Evolutionary conservation across 805 yeast species (phyloP), one percentile per base, ranked within the genome.

Genomic region (Metschnikowia hibisci): DNA sequence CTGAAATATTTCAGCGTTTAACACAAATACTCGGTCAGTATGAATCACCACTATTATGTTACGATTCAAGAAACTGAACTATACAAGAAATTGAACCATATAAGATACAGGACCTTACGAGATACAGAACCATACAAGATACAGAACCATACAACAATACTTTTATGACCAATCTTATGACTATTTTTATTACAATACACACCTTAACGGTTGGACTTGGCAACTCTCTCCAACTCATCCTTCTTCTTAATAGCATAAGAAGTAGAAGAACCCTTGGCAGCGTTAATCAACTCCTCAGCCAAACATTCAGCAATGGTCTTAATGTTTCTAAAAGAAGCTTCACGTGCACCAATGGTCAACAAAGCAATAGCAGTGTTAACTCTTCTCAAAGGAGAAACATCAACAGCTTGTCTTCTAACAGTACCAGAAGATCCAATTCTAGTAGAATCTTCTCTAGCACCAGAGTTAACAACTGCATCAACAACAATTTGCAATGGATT

Each of bases 221-320:
- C 99, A 77, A 93, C 99, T 87, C 99, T 96, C 85, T 93, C 99
- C 76, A 93, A 87, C 84, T 93, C 99, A 77, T 93, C 99, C 96
- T 93, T 93, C 99, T 93, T 93, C 95, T 93, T 93, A 82, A 93
- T 95, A 67, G 99, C 99, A 76, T 90, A 95, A 70, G 99, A 93
- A 76, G 97, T 95, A 62, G 99, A 90, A 67, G 99, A 93, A 78
- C 98, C 98, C 85, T 93, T 93, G 71, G 95, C 99, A 68, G 99
- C 99, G 83, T 93, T 93, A 77, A 93, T 95, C 76, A 93, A 87
- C 84, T 93, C 99, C 82, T 93, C 99, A 72, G 99, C 98, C 74
- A 93, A 87, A 80, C 99, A 93, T 81, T 93, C 99, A 71, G 99
- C 95, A 76, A 93, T 93, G 74, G 98, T 89, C 88, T 95, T 93